Percentiles rank a stretch among this genome's conserved stretches.
Conservation (phyloP, 2,329 filamentous ascomycete species). For the Lasiodiplodia sp. region DNA sequence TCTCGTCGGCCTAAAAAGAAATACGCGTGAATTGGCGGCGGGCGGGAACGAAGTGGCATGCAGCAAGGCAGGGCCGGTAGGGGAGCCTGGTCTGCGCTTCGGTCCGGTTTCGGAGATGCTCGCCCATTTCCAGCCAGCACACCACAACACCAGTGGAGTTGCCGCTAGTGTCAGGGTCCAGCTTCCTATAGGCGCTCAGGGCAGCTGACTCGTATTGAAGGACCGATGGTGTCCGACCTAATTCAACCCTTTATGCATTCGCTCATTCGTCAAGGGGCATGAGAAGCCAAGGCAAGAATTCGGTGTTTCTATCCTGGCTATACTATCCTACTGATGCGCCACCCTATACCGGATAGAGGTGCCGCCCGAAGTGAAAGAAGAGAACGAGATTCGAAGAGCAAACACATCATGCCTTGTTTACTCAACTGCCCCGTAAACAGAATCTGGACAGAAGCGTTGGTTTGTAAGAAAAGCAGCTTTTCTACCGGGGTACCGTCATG, state of each 20-base stretch:
- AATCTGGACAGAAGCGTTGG: neutral
- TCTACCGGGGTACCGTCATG: conserved; percentile 27
- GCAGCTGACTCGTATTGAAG: neutral
- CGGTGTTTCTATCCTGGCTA: conserved; percentile 27
- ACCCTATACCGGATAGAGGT: conserved; percentile 26
- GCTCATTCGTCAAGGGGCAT: neutral
- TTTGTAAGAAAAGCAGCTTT: conserved; percentile 11
- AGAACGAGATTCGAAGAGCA: neutral
- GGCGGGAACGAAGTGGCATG: conserved; percentile 19
- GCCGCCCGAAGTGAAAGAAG: conserved; percentile 3
- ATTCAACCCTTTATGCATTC: neutral
- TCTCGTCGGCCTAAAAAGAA: conserved; percentile 6
- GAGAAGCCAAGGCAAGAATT: conserved; percentile 15
- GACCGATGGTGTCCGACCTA: neutral
- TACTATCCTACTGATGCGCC: conserved; percentile 23
- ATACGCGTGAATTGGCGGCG: conserved; percentile 13
- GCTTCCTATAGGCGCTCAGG: neutral
- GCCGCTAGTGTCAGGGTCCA: neutral
- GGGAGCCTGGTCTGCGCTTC: neutral
- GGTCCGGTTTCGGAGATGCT: conserved; percentile 23
- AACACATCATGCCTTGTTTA: conserved; percentile 19
- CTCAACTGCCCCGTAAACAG: neutral
- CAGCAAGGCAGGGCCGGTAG: conserved; percentile 7
- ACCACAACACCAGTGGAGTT: neutral
- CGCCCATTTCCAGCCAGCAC: neutral